Evolutionary conservation across 768 basidiomycete species (phyloP), one percentile per base, ranked within the genome.

Genomic region (Rhizopogon vinicolor): DNA sequence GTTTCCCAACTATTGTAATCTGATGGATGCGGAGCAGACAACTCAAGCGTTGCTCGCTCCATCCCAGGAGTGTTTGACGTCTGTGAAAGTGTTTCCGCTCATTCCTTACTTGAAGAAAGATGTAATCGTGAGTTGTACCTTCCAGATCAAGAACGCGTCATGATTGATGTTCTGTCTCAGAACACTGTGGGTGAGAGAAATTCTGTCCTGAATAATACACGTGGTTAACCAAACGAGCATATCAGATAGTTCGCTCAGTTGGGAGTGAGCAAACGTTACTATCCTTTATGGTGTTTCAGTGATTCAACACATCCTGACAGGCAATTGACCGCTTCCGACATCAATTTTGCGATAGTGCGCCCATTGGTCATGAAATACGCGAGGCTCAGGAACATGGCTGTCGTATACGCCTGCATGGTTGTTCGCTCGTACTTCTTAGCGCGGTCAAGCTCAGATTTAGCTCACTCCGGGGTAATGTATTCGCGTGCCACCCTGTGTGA

Each of bases 301-400:
- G 41, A 51, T 54, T 43, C 56, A 52, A 35, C 50, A 35, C 42
- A 41, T 40, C 51, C 51, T 53, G 29, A 16, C 42, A 90, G 88
- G n/a, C 90, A 93, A 62, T 75, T 93, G 54, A 89, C 84, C 6
- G 89, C 91, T 1, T 81, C 89, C 7, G 91, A 93, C 63, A 81
- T 93, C 70, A 89, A 91, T 64, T 91, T 90, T 59, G 77, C 85
- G 18, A 76, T 93, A 50, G 83, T 93, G 18, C 82, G 89, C 7
- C 91, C 91, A 0, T 67, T 92, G 33, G 86, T 91, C 4, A 69
- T 79, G 64, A 90, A 89, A 66, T 93, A 91, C 78, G 87, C 90
- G 6, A 78, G 80, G 53, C 78, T 91, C 46, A 77, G 83, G 54
- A 92, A 91, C 65, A 78, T 89, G 73, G 82, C 89, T 10, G 75